These are phyloP conservation scores for Dorcoceras hygrometricum DNA, from an alignment of 257 asterid genomes.

Conservation along the genomic window DNA sequence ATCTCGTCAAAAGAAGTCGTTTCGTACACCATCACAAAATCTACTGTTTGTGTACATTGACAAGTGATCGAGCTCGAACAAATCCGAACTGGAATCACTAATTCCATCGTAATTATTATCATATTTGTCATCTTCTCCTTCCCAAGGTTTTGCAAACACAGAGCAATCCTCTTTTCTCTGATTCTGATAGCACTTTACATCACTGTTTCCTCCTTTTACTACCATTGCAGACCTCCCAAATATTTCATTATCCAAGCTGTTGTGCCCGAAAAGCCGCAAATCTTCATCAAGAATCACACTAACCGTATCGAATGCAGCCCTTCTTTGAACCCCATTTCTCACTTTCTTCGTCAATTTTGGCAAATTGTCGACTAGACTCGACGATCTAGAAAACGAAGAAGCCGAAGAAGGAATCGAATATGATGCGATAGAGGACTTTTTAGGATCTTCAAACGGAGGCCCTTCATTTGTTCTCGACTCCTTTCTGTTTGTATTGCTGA, in stretches of 20 bases:
- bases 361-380: slow-evolving; percentile 49
- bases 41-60: slow-evolving; percentile 45
- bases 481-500: slow-evolving; percentile 39
- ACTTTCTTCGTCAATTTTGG: slow-evolving; percentile 42
- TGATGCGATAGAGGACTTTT: slow-evolving; percentile 6
- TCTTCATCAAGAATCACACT: slow-evolving; percentile 63
- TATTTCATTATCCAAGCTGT: slow-evolving; percentile 25
- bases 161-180: slow-evolving; percentile 23
- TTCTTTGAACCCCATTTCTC: slow-evolving; percentile 40
- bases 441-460: slow-evolving; percentile 7
- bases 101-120: slow-evolving; percentile 38
- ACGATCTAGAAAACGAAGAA: slow-evolving; percentile 64
- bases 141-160: slow-evolving; percentile 5
- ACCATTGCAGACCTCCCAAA: slow-evolving; percentile 32
- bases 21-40: slow-evolving; percentile 71
- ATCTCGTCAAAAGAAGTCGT: slow-evolving; percentile 46
- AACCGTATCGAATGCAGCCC: slow-evolving; percentile 63
- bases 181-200: slow-evolving; percentile 15
- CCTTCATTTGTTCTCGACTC: slow-evolving; percentile 26
- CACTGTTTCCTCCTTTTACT: slow-evolving; percentile 20
- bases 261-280: slow-evolving; percentile 54
- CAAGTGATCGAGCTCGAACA: slow-evolving; percentile 76
- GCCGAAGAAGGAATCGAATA: slow-evolving; percentile 53
- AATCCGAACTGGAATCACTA: slow-evolving; percentile 81
- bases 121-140: slow-evolving; percentile 10